Evolutionary conservation across 169 alveolate genomes (phyloP), one percentile per base, ranked within the genome.

Genomic region (Eimeria tenella): DNA sequence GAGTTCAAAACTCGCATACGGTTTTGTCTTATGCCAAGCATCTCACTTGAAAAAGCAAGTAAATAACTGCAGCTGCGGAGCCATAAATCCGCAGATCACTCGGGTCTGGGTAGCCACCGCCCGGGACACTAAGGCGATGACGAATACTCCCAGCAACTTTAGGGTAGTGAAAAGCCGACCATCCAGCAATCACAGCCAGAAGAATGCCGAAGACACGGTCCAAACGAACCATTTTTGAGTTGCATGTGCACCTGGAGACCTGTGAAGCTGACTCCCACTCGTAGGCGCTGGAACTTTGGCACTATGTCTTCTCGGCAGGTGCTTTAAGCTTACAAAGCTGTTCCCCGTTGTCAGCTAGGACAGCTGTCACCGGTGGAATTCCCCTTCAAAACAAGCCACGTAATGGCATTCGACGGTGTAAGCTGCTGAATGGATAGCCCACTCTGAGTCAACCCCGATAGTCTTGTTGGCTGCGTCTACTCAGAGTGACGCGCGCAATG

Each of bases 151-250:
- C 91, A 31, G 91, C 91, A 17, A 84, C 91, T 63, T 84, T 84
- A 42, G 91, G 91, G 91, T 84, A 84, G 62, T 84, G 91, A 11
- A 84, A 23, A 31, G 91, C 91, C 23, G 91, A 84, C 91, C 91
- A 84, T 7, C 58, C 58, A 63, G 91, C 91, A 84, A 84, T 84
- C 5, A 62, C 91, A 62, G 81, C 91, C 91, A 84, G 81, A 21
- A 84, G 91, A 42, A 84, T 84, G 63, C 91, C 91, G 91, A 84
- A 84, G 31, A 84, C 79, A 49, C 91, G 91, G 91, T 84, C 91
- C 60, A 84, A 25, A 21, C 91, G 91, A 84, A 84, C 91, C 91
- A 84, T 84, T 62, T 84, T 84, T 62, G 91, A 17, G 75, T 62
- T 84, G 91, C 81, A 84, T 84, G 75, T 60, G 79, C 81, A 49